Evolutionary conservation across 805 yeast species (phyloP).

Genomic region (Hyphopichia homilentoma): DNA sequence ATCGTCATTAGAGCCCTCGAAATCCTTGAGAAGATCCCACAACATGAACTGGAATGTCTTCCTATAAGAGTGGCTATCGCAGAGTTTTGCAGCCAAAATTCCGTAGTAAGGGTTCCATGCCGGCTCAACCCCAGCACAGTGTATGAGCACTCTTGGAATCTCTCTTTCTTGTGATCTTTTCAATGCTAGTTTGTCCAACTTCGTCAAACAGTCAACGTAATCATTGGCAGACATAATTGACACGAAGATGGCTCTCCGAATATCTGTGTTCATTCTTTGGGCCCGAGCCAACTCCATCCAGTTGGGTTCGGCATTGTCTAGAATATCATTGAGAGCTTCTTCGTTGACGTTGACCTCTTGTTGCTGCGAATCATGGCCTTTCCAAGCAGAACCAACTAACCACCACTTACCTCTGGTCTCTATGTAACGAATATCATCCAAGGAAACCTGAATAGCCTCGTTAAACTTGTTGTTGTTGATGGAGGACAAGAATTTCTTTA

Average conservation of each 20-base stretch:
- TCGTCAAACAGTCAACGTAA: slow-evolving; percentile 79
- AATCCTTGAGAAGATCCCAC: slow-evolving; percentile 79
- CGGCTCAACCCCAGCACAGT: slow-evolving; percentile 81
- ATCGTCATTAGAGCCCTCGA: slow-evolving; percentile 48
- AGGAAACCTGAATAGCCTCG: slow-evolving; percentile 81
- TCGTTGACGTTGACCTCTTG: slow-evolving; percentile 26
- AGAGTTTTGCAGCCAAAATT: slow-evolving; percentile 68
- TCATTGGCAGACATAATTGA: slow-evolving; percentile 95
- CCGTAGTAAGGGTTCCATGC: slow-evolving; percentile 90
- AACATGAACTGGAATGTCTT: slow-evolving; percentile 84
- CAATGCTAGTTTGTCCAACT: slow-evolving; percentile 73
- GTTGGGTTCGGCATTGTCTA: slow-evolving; percentile 73
- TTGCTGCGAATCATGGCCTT: slow-evolving; percentile 45
- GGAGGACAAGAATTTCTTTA: slow-evolving; percentile 61
- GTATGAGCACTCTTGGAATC: slow-evolving; percentile 78
- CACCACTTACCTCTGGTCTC: slow-evolving; percentile 96
- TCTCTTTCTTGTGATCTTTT: slow-evolving; percentile 81
- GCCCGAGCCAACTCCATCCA: slow-evolving; percentile 83
- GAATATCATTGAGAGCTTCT: slow-evolving; percentile 51
- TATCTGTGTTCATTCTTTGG: slow-evolving; percentile 93
- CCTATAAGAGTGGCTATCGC: slow-evolving; percentile 68
- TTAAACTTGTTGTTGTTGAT: slow-evolving; percentile 42
- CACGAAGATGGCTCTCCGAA: slow-evolving; percentile 89
- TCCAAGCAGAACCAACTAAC: slow-evolving; percentile 98
- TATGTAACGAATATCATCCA: slow-evolving; percentile 75